These are phyloP conservation scores for Quercus tomentella DNA, from an alignment of 331 rosid genomes.

Conservation along the genomic window DNA sequence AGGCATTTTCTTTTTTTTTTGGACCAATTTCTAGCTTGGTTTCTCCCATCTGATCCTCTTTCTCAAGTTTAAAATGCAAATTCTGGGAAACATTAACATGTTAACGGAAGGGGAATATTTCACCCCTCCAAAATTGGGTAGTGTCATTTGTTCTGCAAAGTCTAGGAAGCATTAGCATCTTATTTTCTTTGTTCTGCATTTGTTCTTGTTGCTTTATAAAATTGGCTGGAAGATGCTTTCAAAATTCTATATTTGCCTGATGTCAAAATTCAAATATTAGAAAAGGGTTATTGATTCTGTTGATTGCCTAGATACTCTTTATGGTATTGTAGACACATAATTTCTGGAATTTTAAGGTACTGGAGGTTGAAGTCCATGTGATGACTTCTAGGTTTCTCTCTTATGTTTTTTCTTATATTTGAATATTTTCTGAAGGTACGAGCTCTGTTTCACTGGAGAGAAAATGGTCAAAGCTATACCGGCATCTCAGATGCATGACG, in stretches of 20 bases:
- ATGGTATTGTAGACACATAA: background rate
- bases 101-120: background rate
- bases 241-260: background rate
- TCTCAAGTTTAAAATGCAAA: background rate
- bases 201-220: background rate
- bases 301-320: background rate
- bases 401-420: slow-evolving; percentile 2
- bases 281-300: background rate
- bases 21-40: background rate
- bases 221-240: background rate
- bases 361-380: slow-evolving; percentile 11
- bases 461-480: slow-evolving; percentile 53
- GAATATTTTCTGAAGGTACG: slow-evolving; percentile 58
- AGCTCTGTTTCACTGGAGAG: slow-evolving; percentile 84
- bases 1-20: background rate
- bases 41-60: background rate
- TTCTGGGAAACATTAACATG: background rate
- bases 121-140: background rate
- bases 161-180: too few species aligned
- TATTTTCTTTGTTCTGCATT: background rate
- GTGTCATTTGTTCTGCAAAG: too few species aligned
- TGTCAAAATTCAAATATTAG: background rate
- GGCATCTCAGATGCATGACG: slow-evolving; percentile 53
- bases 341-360: slow-evolving; percentile 6
- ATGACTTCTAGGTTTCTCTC: background rate